These are phyloP conservation scores for Cystobasidium sp. DNA, from an alignment of 1,284 basidiomycete species.

Conservation along the genomic window DNA sequence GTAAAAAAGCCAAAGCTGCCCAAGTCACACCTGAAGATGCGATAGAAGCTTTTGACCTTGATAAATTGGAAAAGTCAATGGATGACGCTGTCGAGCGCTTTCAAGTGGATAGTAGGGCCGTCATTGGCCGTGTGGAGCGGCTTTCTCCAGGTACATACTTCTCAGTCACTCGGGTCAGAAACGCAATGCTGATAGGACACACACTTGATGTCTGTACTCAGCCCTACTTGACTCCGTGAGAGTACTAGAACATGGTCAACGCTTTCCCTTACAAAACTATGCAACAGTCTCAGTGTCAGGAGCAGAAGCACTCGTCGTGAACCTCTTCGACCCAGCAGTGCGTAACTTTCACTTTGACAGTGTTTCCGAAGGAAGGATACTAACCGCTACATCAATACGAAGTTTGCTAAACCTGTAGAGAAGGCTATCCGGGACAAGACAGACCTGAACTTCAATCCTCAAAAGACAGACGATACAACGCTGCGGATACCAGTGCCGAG, in stretches of 20 bases:
- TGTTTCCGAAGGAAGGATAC: too few species aligned
- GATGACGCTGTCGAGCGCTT: conserved; percentile 35
- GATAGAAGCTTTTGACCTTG: conserved; percentile 38
- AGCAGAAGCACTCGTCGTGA: conserved; percentile 31
- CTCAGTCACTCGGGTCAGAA: neutral
- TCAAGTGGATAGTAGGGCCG: conserved; percentile 9
- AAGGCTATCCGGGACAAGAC: conserved; percentile 36
- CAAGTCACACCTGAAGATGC: conserved; percentile 31
- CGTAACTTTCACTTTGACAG: too few species aligned
- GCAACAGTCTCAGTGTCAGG: conserved; percentile 34
- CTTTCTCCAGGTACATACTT: conserved; percentile 19
- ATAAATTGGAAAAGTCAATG: conserved; percentile 36
- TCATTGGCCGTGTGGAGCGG: conserved; percentile 34
- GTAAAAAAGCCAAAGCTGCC: conserved; percentile 38
- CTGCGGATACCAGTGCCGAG: conserved; percentile 39
- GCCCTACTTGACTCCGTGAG: conserved; percentile 36
- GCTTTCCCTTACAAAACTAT: conserved; percentile 33
- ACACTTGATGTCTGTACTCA: neutral
- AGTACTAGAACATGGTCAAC: conserved; percentile 33
- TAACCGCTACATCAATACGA: too few species aligned
- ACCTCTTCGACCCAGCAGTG: conserved; percentile 36
- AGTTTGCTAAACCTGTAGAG: conserved; percentile 39
- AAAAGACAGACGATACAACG: conserved; percentile 36
- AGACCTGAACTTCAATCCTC: conserved; percentile 37
- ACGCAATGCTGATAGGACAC: neutral